These are phyloP conservation scores for Haplosporangium gracile DNA, from an alignment of 192 early-diverging fungal species.

Conservation along the genomic window DNA sequence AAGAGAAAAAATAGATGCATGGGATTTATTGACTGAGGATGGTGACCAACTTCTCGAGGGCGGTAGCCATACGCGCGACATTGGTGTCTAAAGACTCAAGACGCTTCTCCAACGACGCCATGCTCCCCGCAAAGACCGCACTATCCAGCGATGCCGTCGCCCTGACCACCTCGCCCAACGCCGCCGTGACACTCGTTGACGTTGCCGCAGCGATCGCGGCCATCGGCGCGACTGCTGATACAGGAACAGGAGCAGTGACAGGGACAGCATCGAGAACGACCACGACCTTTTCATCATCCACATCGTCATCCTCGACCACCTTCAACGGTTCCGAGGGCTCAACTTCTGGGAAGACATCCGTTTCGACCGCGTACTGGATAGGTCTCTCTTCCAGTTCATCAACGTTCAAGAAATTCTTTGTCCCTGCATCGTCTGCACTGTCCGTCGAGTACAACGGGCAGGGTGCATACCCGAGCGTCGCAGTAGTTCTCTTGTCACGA, in stretches of 20 bases:
- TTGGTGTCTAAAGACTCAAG: constrained; percentile 58
- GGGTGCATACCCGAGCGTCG: constrained; percentile 52
- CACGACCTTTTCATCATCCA: constrained; percentile 43
- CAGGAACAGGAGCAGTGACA: not conserved
- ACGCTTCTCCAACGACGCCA: constrained; percentile 40
- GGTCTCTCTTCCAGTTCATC: constrained; percentile 25
- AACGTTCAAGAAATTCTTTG: not conserved
- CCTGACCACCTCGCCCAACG: constrained; percentile 29
- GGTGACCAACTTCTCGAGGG: constrained; percentile 47
- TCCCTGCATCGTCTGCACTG: not conserved
- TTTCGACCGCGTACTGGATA: constrained; percentile 56
- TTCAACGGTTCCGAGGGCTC: not conserved
- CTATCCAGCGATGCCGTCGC: constrained; percentile 37
- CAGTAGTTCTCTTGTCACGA: constrained; percentile 19
- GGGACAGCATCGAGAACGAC: not conserved
- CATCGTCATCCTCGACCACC: constrained; percentile 36
- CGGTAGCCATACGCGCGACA: constrained; percentile 57
- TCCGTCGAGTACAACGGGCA: constrained; percentile 57
- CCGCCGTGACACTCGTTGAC: constrained; percentile 26
- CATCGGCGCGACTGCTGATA: constrained; percentile 11
- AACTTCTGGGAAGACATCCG: constrained; percentile 32
- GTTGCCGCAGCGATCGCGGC: constrained; percentile 35
- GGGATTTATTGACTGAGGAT: constrained; percentile 32
- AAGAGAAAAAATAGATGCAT: not conserved
- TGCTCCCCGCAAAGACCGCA: constrained; percentile 35